Evolutionary conservation across 371 early-diverging fungal species (phyloP).

Genomic region (Lichtheimia ornata): DNA sequence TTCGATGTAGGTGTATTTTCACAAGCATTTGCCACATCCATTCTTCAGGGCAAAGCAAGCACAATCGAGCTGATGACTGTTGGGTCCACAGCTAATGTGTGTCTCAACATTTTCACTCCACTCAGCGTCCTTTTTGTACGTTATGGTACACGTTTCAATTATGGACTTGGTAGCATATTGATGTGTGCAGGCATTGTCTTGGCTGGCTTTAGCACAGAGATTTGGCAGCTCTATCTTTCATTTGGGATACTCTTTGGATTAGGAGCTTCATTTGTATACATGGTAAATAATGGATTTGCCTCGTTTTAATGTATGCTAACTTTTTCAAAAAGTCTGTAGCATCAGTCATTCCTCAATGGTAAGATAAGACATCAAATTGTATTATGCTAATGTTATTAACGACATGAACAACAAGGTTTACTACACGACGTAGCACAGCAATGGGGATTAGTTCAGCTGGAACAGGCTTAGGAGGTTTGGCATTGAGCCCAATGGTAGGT

Average conservation of each 20-base stretch:
- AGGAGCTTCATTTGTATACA: constrained; percentile 39
- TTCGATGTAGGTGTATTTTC: constrained; percentile 36
- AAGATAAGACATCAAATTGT: constrained; percentile 39
- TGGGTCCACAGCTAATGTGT: constrained; percentile 44
- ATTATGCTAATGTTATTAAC: neutral
- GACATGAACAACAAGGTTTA: constrained; percentile 30
- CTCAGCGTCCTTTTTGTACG: constrained; percentile 37
- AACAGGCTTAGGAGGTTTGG: constrained; percentile 73
- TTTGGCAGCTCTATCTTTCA: constrained; percentile 61
- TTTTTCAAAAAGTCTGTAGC: constrained; percentile 21
- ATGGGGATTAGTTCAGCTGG: constrained; percentile 80
- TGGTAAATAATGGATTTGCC: constrained; percentile 17
- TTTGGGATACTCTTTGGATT: constrained; percentile 55
- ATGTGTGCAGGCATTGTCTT: constrained; percentile 51
- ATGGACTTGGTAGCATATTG: constrained; percentile 44
- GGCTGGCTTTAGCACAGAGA: constrained; percentile 43
- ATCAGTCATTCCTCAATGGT: constrained; percentile 42
- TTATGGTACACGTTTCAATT: constrained; percentile 39
- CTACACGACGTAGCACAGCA: constrained; percentile 51
- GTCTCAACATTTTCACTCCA: constrained; percentile 46
- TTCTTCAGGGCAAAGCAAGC: constrained; percentile 35
- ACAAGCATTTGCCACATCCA: constrained; percentile 28
- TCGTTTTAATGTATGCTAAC: neutral
- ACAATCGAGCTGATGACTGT: constrained; percentile 51
- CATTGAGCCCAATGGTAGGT: constrained; percentile 40